These are phyloP conservation scores for Pichia nanzhaoensis DNA, from an alignment of 805 yeast genomes.

Conservation along the genomic window DNA sequence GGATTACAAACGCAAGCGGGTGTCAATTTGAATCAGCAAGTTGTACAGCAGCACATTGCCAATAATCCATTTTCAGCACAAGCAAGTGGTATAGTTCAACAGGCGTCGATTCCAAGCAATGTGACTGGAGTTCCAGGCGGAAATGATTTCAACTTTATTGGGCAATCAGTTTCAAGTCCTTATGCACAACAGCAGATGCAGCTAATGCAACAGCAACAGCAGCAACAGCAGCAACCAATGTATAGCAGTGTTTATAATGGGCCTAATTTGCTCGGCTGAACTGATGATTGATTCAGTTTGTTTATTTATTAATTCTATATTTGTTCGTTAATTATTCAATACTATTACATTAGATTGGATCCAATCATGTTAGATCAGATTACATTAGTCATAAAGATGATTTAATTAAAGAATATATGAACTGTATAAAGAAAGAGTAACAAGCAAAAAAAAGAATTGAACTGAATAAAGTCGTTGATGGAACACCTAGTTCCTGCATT, in stretches of 20 bases:
- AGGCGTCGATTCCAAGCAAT: not conserved
- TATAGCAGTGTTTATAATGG: constrained; percentile 22
- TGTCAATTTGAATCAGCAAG: constrained; percentile 4
- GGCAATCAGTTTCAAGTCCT: not conserved
- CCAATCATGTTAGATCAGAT: too few relatives aligned
- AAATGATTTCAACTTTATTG: constrained; percentile 4
- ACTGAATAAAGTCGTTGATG: too few relatives aligned
- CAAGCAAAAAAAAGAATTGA: too few relatives aligned
- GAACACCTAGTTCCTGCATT: too few relatives aligned
- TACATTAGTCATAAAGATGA: too few relatives aligned
- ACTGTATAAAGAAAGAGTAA: too few relatives aligned
- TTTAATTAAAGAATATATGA: too few relatives aligned
- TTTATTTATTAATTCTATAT: not conserved
- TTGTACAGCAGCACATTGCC: constrained; percentile 14
- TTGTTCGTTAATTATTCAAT: not conserved
- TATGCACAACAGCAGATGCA: constrained; percentile 4
- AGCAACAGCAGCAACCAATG: constrained; percentile 8
- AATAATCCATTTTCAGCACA: constrained; percentile 18
- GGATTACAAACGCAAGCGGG: constrained; percentile 11
- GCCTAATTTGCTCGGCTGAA: constrained; percentile 21
- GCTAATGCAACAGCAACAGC: constrained; percentile 4
- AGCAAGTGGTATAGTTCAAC: constrained; percentile 8
- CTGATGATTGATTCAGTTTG: not conserved
- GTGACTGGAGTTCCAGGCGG: not conserved
- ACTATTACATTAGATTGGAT: too few relatives aligned